phyloP scores from a whole-genome alignment of 208 protist species.

The Acanthamoeba rhysodes region DNA sequence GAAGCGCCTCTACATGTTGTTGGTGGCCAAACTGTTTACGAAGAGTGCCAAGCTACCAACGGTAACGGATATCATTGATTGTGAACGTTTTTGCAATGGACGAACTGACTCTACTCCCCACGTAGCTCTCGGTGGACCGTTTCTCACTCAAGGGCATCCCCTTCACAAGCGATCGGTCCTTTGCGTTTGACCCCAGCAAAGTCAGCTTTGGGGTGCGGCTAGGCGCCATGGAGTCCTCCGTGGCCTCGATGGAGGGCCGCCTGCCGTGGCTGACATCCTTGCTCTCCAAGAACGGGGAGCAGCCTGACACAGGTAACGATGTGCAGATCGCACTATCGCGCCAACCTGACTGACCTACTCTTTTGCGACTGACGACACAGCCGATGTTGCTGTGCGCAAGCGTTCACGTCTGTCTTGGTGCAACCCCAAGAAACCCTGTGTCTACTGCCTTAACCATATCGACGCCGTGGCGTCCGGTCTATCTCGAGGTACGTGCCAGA shows the following conservation, averaged over 20 bases:
- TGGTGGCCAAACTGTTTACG: background rate
- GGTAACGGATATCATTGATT: background rate
- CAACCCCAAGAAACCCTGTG: background rate
- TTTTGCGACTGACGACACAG: background rate
- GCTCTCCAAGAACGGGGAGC: background rate
- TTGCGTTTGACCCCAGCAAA: background rate
- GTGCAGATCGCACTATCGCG: background rate
- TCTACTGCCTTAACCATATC: slow-evolving; percentile 40
- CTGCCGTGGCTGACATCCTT: background rate
- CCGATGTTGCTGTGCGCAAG: background rate
- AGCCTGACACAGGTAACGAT: background rate
- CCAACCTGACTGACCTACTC: too few relatives aligned
- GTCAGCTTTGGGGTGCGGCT: background rate
- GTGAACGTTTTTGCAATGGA: background rate
- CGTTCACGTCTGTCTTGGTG: slow-evolving; percentile 37
- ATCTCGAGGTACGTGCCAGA: background rate
- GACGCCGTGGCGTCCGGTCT: slow-evolving; percentile 16
- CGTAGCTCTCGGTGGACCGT: background rate
- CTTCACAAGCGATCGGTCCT: background rate
- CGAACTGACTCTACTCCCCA: background rate
- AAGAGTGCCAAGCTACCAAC: background rate
- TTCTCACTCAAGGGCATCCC: slow-evolving; percentile 23
- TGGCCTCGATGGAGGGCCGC: background rate
- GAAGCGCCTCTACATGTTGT: background rate
- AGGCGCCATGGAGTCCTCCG: background rate